Conservation (phyloP, 257 asterid genomes). For the Penstemon davidsonii region DNA sequence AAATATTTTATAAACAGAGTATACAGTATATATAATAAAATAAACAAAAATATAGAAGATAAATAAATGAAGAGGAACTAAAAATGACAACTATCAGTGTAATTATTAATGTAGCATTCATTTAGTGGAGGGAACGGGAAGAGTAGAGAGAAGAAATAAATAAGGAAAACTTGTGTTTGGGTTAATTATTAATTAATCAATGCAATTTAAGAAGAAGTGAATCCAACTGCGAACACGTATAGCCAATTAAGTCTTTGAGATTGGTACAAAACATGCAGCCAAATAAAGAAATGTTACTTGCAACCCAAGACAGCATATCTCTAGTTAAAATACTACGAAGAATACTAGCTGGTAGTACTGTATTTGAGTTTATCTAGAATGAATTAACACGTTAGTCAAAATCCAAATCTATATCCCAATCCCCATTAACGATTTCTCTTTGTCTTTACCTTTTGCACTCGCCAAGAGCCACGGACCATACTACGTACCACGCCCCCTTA, state of each 20-base stretch:
- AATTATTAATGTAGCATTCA: no score
- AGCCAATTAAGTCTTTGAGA: conserved; percentile 7
- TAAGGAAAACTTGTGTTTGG: background rate
- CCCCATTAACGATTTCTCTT: background rate
- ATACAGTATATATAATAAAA: no score
- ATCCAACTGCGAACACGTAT: conserved; percentile 3
- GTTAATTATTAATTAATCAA: no score
- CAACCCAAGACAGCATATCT: background rate
- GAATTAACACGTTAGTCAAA: conserved; percentile 9
- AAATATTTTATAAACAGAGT: no score
- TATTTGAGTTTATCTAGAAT: conserved; percentile 1
- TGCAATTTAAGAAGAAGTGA: background rate
- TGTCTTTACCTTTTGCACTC: conserved; percentile 22
- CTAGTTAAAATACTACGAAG: no score
- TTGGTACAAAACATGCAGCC: background rate
- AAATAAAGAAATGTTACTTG: conserved; percentile 12
- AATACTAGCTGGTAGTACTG: background rate
- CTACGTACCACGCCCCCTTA: background rate
- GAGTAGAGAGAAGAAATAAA: background rate
- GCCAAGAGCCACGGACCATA: conserved; percentile 27
- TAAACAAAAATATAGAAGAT: no score
- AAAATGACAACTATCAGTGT: no score
- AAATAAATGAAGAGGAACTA: no score
- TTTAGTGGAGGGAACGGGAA: background rate
- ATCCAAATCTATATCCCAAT: background rate